phyloP scores from a whole-genome alignment of 257 asterid species.

The Linderniella brevidens region DNA sequence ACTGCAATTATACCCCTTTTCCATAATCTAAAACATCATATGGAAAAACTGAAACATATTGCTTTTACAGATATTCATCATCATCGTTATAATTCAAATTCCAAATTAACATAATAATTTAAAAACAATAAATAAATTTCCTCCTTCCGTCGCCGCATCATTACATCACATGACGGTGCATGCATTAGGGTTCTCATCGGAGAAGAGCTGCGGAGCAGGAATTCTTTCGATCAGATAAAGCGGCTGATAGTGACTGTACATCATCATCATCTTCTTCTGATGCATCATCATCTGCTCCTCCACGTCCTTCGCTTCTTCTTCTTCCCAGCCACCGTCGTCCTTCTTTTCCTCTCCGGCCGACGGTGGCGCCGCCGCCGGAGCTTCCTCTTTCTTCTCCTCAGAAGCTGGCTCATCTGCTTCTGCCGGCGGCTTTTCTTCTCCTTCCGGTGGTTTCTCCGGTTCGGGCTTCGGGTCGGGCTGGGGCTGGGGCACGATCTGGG shows the following conservation, averaged over 20 bases:
- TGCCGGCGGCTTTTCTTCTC: conserved; percentile 17
- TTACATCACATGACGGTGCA: conserved; percentile 38
- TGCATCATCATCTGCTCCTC: conserved; percentile 17
- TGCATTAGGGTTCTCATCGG: conserved; percentile 89
- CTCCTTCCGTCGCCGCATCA: no score
- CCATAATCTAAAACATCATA: no score
- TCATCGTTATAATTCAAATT: no score
- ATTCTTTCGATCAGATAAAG: conserved; percentile 45
- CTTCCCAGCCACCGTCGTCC: conserved; percentile 16
- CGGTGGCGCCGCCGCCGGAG: conserved; percentile 7
- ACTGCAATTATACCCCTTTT: no score
- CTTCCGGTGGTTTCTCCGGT: conserved; percentile 24
- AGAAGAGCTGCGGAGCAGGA: conserved; percentile 78
- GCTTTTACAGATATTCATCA: no score
- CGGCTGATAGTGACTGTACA: conserved; percentile 40
- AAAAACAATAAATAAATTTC: neutral
- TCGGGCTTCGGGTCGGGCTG: conserved; percentile 18
- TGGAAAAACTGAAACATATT: no score
- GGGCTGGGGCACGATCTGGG: conserved; percentile 56
- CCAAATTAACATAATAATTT: no score
- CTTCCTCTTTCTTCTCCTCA: conserved; percentile 28
- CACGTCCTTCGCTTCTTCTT: neutral
- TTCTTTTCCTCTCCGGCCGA: conserved; percentile 19
- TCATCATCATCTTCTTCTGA: conserved; percentile 35
- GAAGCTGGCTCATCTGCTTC: conserved; percentile 17